These are phyloP conservation scores for Xylaria digitata DNA, from an alignment of 2,329 filamentous ascomycete species.

Conservation along the genomic window DNA sequence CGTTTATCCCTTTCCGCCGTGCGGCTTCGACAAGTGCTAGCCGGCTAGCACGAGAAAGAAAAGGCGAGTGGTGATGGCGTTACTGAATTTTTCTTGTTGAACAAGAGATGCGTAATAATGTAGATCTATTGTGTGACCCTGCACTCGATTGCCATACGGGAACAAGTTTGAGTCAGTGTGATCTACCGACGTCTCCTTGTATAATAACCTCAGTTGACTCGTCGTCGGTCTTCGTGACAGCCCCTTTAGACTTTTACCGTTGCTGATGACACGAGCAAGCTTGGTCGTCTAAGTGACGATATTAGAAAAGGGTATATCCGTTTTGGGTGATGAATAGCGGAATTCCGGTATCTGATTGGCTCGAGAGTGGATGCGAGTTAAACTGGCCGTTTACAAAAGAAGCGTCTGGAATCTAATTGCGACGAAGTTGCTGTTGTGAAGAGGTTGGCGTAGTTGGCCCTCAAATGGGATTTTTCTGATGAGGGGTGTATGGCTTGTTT, in stretches of 20 bases:
- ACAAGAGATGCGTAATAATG: constrained; percentile 2
- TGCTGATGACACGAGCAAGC: not conserved
- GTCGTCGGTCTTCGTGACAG: not conserved
- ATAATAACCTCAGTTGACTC: not conserved
- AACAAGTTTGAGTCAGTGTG: not conserved
- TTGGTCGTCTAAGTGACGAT: not conserved
- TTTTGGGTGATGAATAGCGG: constrained; percentile 25
- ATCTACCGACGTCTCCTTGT: not conserved
- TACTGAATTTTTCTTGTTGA: constrained; percentile 11
- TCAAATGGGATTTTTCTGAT: not conserved
- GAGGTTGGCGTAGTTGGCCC: not conserved
- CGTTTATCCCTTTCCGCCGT: not conserved
- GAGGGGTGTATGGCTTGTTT: not conserved
- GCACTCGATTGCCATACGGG: constrained; percentile 2
- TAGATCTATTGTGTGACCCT: constrained; percentile 3
- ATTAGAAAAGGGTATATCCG: constrained; percentile 7
- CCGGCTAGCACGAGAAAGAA: constrained; percentile 4
- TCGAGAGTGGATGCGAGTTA: constrained; percentile 3
- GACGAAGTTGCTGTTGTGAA: not conserved
- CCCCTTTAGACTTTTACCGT: not conserved
- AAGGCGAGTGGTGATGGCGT: constrained; percentile 10
- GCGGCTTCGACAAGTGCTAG: constrained; percentile 3
- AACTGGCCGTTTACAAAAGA: not conserved
- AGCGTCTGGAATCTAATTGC: not conserved
- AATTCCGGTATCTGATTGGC: constrained; percentile 30